A percentile compares a stretch with the other conserved stretches of the same genome.
phyloP scores from a whole-genome alignment of 805 yeast genomes.

The Yamadazyma nakazawae region DNA sequence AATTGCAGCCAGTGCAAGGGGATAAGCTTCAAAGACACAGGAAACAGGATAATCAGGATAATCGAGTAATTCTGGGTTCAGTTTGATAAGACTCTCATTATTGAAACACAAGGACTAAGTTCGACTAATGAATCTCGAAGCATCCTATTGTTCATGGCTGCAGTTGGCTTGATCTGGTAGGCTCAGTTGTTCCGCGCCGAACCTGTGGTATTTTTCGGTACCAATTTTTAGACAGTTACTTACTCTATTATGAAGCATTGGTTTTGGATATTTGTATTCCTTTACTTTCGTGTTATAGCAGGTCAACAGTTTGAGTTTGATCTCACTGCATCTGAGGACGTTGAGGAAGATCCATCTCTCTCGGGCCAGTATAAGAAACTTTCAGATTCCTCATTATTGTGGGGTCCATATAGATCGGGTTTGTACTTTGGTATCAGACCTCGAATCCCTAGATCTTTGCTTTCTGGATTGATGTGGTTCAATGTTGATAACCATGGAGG shows the following conservation, averaged over 20 bases:
- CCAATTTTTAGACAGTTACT: neutral
- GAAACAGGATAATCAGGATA: no score
- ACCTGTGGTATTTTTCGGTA: neutral
- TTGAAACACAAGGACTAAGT: neutral
- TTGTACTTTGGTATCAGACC: constrained; percentile 86
- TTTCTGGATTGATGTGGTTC: constrained; percentile 88
- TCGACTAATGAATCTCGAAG: neutral
- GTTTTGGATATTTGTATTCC: neutral
- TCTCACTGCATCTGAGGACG: constrained; percentile 38
- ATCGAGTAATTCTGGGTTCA: no score
- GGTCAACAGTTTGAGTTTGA: constrained; percentile 18
- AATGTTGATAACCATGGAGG: constrained; percentile 57
- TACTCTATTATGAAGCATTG: neutral
- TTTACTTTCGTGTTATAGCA: neutral
- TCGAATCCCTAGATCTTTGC: constrained; percentile 67
- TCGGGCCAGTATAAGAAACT: constrained; percentile 16
- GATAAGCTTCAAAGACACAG: neutral
- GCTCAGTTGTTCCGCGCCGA: neutral
- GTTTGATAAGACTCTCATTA: no score
- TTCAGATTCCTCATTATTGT: constrained; percentile 36
- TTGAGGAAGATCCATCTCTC: constrained; percentile 36
- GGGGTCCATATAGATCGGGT: constrained; percentile 95
- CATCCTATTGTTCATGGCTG: neutral
- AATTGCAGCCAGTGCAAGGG: neutral
- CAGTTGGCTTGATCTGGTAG: neutral